These are phyloP conservation scores for Collariella sp. DNA, from an alignment of 495 filamentous ascomycete species.

Conservation along the genomic window DNA sequence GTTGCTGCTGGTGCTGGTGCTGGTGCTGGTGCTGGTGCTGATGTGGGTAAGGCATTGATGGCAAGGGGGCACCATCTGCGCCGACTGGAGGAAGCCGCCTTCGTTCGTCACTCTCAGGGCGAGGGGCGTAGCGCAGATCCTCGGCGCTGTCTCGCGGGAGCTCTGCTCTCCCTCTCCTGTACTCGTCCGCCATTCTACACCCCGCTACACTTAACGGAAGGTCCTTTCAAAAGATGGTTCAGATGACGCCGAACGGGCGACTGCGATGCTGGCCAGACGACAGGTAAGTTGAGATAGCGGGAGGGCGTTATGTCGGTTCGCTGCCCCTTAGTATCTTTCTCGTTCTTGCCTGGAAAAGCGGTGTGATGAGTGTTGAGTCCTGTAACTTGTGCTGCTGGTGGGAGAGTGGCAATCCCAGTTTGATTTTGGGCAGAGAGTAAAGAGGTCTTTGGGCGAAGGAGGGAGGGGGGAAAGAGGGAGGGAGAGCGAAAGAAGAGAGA, in stretches of 20 bases:
- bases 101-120: constrained; percentile 40
- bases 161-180: constrained; percentile 29
- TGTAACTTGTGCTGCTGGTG: too few relatives aligned
- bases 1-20: too few relatives aligned
- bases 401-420: too few relatives aligned
- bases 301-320: too few relatives aligned
- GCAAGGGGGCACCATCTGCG: constrained; percentile 27
- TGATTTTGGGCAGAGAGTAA: too few relatives aligned
- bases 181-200: constrained; percentile 39
- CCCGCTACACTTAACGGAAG: neutral
- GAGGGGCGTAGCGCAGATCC: constrained; percentile 41
- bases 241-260: too few relatives aligned
- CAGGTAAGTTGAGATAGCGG: too few relatives aligned
- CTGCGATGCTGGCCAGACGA: too few relatives aligned
- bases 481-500: constrained; percentile 1
- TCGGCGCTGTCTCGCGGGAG: constrained; percentile 30
- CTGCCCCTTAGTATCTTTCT: too few relatives aligned
- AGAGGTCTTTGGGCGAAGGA: too few relatives aligned
- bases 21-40: neutral
- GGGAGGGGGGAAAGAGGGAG: neutral
- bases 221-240: neutral
- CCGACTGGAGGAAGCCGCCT: constrained; percentile 26
- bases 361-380: too few relatives aligned
- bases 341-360: too few relatives aligned
- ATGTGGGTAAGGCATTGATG: constrained; percentile 28